Evolutionary conservation across 2,329 filamentous ascomycete species (phyloP).

Genomic region (Alternaria viburni): DNA sequence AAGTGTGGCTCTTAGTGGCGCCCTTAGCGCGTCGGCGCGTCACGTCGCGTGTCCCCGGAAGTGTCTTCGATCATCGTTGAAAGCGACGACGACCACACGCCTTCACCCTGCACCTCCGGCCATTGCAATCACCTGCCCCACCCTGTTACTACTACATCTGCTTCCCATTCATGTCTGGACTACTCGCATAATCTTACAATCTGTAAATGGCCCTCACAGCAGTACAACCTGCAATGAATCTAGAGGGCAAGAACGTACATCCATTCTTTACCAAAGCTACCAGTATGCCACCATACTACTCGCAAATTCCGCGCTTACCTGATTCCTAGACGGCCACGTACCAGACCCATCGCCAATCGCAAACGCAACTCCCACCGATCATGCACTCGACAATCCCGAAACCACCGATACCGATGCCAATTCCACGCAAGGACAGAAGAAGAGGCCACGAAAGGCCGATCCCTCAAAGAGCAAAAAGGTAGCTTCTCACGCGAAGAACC

Average conservation of each 20-base stretch:
- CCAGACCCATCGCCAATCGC: conserved; percentile 9
- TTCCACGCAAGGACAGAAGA: conserved; percentile 25
- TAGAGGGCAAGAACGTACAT: conserved; percentile 45
- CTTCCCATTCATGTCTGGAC: conserved; percentile 6
- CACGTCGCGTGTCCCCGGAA: conserved; percentile 12
- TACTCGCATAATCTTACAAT: conserved; percentile 20
- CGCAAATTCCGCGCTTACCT: conserved; percentile 3
- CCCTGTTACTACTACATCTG: background rate
- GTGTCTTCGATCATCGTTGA: conserved; percentile 7
- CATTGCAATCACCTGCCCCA: background rate
- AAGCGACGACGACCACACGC: background rate
- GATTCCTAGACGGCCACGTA: conserved; percentile 16
- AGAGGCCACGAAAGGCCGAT: conserved; percentile 30
- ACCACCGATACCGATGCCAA: conserved; percentile 20
- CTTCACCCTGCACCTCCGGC: conserved; percentile 2
- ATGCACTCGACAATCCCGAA: conserved; percentile 28
- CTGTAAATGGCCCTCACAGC: conserved; percentile 46
- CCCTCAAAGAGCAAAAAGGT: conserved; percentile 20
- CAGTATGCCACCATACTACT: conserved; percentile 19
- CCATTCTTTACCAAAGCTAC: conserved; percentile 47
- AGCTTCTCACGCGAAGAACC: conserved; percentile 20
- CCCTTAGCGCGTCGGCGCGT: conserved; percentile 21
- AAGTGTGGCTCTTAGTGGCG: conserved; percentile 14
- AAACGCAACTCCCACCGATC: conserved; percentile 11
- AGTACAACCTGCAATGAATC: conserved; percentile 47